Base-by-base conservation (phyloP, 1,139 yeast genomes). In the Debaryomycetaceae sp. region DNA sequence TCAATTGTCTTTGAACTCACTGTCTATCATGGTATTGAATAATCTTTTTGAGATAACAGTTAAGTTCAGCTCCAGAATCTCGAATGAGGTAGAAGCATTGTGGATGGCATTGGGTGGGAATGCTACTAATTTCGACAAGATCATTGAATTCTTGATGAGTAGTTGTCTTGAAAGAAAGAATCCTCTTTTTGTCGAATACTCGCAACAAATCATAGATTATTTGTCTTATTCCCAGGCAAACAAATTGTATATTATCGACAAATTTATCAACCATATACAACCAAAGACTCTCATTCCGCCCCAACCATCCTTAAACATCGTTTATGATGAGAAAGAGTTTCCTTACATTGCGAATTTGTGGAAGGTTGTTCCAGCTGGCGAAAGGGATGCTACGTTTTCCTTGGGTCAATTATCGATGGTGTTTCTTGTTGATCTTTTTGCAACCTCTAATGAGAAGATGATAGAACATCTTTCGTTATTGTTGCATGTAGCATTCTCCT, bases 81-180 rank as follows among this genome's bases (percentile, higher is more conserved):
- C 88, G 41, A 85, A 85, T 55, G 97, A 90, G 55, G 88, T 93
- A 7, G 98, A 91, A 60, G 95, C 96, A 0, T 65, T 93, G 35
- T 95, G 99, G 99, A 89, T 87, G 4, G 95, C 97, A 0, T 70
- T 93, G 35, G 96, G 95, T 1, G 81, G 81, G 44, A 78, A 79
- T 35, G 75, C 82, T 8, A 76, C 74, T 8, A 91, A 93, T 56
- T 84, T 85, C 34, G 83, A 83, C 45, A 81, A 80, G 6, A 86
- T 90, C 17, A 65, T 88, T 55, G 87, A 84, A 40, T 93, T 81
- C 56, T 71, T 90, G 36, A 72, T 89, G 42, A 75, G 73, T 31
- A 81, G 83, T 39, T 84, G 96, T 38, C 69, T 91, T 45, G 83
- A 83, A 39, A 74, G 86, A 44, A 80, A 87, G 49, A 88, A 84